Base-by-base conservation (phyloP, 176 grass and related monocot genomes). In the Musa beccarii region DNA sequence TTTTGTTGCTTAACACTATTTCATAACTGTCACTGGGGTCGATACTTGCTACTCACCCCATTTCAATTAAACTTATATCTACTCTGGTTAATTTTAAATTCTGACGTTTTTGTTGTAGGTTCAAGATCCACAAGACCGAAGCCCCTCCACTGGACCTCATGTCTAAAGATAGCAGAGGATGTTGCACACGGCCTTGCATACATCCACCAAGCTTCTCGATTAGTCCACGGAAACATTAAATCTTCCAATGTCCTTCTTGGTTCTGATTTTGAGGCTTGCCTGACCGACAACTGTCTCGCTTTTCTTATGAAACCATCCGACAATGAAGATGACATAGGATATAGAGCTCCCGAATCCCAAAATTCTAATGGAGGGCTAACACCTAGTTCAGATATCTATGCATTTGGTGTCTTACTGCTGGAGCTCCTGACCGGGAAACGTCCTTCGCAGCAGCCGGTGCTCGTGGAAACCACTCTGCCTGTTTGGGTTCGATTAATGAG, bases 91-190 rank as follows among this genome's bases (percentile, higher is more conserved):
- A 6, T 6, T 43, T 43, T 43, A 6, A 43, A 43, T 17, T 61
- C n/a, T 14, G 14, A 17, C 12, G 34, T 57, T 57, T 53, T 52
- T 17, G 49, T 10, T 52, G 57, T 73, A 99, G 95, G 90, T 63
- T 99, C 95, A 52, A 94, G 85, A 75, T 92, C 95, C 24, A 83
- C 90, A 2, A 82, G 80, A 2, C 82, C 90, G 19, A 99, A 91
- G 79, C 88, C 90, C 23, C 82, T 99, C 75, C 95, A 99, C 26
- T 99, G 95, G 95, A 99, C 95, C 10, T 99, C 95, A 22, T 99
- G 95, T 76, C 80, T 99, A 22, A 99, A 99, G 82, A 94, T 99
- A 78, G 95, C 95, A 49, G 95, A 99, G 87, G 95, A 99, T 69
- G 68, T 94, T 7, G 86, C 83, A 17, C 90, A 87, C 75, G 95